A percentile compares a stretch with the other conserved stretches of the same genome.
These are phyloP conservation scores for Panaeolus cyanescens DNA, from an alignment of 768 basidiomycete species.

Conservation along the genomic window DNA sequence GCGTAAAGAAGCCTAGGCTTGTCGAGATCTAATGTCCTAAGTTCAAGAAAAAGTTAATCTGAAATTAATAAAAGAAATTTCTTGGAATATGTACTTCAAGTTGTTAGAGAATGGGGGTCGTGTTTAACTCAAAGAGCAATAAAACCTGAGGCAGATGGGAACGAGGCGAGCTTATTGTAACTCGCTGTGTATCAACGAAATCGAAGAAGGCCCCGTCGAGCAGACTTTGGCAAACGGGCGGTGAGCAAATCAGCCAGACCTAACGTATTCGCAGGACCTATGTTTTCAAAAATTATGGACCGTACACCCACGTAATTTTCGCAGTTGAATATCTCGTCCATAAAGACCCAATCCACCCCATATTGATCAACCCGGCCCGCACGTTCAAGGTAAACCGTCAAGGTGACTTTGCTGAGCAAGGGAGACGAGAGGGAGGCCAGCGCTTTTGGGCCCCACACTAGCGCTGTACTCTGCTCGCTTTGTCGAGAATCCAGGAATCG, in stretches of 20 bases:
- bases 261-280: neutral
- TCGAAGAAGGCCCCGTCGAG: neutral
- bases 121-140: too few relatives aligned
- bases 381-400: conserved; percentile 8
- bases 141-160: too few relatives aligned
- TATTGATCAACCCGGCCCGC: conserved; percentile 11
- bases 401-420: neutral
- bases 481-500: conserved; percentile 5
- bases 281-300: neutral
- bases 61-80: too few relatives aligned
- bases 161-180: too few relatives aligned
- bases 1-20: too few relatives aligned
- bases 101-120: too few relatives aligned
- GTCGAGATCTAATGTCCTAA: too few relatives aligned
- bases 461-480: conserved; percentile 7
- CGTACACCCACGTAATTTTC: neutral
- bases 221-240: neutral
- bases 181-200: neutral
- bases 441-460: conserved; percentile 9
- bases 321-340: conserved; percentile 11
- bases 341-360: conserved; percentile 13
- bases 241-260: neutral
- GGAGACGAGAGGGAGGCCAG: conserved; percentile 9
- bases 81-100: too few relatives aligned
- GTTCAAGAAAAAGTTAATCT: too few relatives aligned